Evolutionary conservation across 1,139 yeast species (phyloP), one percentile per base, ranked within the genome.

Genomic region (Yarrowia galli): DNA sequence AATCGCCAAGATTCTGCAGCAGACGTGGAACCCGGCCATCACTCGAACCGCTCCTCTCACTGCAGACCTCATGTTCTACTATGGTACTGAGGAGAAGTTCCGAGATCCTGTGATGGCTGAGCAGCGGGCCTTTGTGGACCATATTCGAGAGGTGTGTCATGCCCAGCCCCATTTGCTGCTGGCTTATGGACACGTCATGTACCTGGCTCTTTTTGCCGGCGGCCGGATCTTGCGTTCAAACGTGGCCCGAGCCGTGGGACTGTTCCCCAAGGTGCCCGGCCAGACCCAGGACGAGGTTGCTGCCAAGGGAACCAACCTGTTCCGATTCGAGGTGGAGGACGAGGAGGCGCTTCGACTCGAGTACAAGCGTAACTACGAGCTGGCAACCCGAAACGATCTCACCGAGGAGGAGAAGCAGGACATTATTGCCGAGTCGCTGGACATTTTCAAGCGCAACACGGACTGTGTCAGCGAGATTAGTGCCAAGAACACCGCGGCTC

Each of bases 131-230:
- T 89, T 89, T 74, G 83, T 83, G 45, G 77, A 86, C 58, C 92
- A 88, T 75, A 89, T 91, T 68, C 78, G 81, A 65, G 75, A 79
- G 64, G 83, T 81, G 9, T 83, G 89, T 28, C 75, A 76, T 42
- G 87, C 84, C 65, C 88, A 88, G 74, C 97, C 97, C 10, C 86
- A 89, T 74, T 78, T 89, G 45, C 78, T 91, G 48, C 81, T 91
- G 69, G 96, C 97, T n/a, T 91, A 91, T 77, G 85, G 91, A 80
- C 97, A 91, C 75, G 96, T 90, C 58, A 84, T 91, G 87, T 91
- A 91, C 77, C 80, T 91, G 75, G 97, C 96, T 1, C 82, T 91
- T 65, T 91, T 91, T 79, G 97, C 97, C 7, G 97, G 97, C 65
- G 97, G 96, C 36, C 82, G 88, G 71, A 83, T 91, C 67, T 84